Conservation (phyloP, 31 red algal genomes). For the Asparagopsis taxiformis region DNA sequence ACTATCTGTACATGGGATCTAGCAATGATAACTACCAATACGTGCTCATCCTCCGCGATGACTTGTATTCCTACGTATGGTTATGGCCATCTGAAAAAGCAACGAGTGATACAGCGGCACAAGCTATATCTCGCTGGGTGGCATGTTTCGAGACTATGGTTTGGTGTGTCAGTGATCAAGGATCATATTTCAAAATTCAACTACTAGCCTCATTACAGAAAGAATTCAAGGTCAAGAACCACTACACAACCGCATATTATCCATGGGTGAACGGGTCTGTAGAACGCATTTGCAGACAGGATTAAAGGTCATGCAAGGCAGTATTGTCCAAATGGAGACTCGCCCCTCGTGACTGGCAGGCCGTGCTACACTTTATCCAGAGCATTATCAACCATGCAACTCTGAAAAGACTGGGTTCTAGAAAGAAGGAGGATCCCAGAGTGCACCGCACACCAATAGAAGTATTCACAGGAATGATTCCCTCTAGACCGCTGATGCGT, state of each 20-base stretch:
- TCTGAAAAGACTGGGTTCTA: not conserved
- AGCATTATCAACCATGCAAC: slow-evolving; percentile 33
- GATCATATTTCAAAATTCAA: slow-evolving; percentile 22
- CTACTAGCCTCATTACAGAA: not conserved
- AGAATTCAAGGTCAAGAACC: slow-evolving; percentile 16
- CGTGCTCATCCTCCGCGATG: slow-evolving; percentile 8
- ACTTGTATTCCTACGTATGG: slow-evolving; percentile 18
- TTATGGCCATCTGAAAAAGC: slow-evolving; percentile 2
- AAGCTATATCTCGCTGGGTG: slow-evolving; percentile 8
- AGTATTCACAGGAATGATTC: slow-evolving; percentile 26
- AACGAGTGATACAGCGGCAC: slow-evolving; percentile 3
- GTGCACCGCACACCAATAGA: slow-evolving; percentile 30
- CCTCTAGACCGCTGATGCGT: slow-evolving; percentile 15
- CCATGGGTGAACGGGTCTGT: slow-evolving; percentile 29
- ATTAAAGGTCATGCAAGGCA: slow-evolving; percentile 1
- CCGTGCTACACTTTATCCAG: not conserved
- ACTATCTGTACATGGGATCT: slow-evolving; percentile 17
- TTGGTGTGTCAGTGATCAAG: slow-evolving; percentile 21
- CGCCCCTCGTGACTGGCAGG: slow-evolving; percentile 32
- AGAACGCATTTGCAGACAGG: slow-evolving; percentile 17
- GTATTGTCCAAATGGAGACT: slow-evolving; percentile 20
- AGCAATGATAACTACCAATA: not conserved
- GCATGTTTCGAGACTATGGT: slow-evolving; percentile 21
- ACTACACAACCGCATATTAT: slow-evolving; percentile 31
- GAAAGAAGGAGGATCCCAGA: not conserved